Conservation (phyloP, 768 basidiomycete species). For the Mycena alexandri region DNA sequence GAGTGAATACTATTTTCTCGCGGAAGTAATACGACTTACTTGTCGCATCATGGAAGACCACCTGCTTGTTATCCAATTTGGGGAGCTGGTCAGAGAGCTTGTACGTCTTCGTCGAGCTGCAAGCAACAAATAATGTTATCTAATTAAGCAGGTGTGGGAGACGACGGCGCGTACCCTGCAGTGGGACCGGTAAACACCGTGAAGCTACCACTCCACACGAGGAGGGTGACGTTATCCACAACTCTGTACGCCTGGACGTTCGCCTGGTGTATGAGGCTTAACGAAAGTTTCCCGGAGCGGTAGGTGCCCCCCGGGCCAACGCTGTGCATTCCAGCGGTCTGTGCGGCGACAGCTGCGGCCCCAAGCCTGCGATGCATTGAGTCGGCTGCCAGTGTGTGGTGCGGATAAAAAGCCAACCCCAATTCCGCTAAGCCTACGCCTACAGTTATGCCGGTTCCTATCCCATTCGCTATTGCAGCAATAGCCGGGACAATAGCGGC, state of each 20-base stretch:
- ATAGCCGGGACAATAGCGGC: too few species aligned
- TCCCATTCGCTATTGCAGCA: too few species aligned
- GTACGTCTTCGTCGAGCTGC: background rate
- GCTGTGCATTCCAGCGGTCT: background rate
- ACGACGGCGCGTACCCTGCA: background rate
- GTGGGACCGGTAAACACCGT: background rate
- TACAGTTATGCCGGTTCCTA: too few species aligned
- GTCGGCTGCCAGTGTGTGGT: too few species aligned
- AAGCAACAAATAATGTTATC: background rate
- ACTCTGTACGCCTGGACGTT: background rate
- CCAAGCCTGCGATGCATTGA: background rate
- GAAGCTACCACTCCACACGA: background rate
- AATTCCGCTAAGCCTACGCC: too few species aligned
- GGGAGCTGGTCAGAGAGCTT: background rate
- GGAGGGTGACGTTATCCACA: background rate
- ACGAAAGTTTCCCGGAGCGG: conserved; percentile 1
- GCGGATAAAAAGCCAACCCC: too few species aligned
- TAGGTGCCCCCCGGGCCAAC: conserved; percentile 5
- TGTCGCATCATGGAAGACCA: too few species aligned
- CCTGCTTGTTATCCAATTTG: background rate
- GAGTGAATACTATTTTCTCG: too few species aligned
- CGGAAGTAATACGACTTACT: too few species aligned
- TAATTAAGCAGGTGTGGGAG: background rate
- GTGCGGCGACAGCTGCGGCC: background rate
- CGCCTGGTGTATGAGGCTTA: conserved; percentile 10